Evolutionary conservation across 2,329 filamentous ascomycete species (phyloP), one percentile per base, ranked within the genome.

Genomic region (Cryphonectria carpinicola): DNA sequence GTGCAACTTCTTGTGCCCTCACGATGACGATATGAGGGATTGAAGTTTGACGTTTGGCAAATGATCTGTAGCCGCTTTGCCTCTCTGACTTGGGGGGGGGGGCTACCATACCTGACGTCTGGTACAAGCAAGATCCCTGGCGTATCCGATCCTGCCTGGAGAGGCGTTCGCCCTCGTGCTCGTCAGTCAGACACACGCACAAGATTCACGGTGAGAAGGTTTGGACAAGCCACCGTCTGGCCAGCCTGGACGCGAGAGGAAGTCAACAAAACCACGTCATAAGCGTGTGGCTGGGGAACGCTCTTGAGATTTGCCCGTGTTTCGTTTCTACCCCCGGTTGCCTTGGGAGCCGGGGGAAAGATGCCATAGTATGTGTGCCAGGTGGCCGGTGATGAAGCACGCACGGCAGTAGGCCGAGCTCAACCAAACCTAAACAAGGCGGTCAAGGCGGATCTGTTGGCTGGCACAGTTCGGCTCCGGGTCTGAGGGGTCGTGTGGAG

Each of bases 261-360:
- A 32, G 63, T 65, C 61, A 66, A 65, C 67, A 65, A 66, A 68
- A 35, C 52, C 43, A 69, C 68, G 65, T 65, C 70, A 70, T 58
- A 61, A 19, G 46, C 58, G 54, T 39, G 32, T 64, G 39, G 37
- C 37, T 54, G 65, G 49, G 49, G 32, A 49, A 49, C 60, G 58
- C 65, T 63, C 60, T 72, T 70, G 60, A 65, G 65, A 61, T 39
- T 54, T 64, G 62, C 54, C 61, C 65, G 62, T 63, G 68, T 70
- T 68, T 72, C 68, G 68, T 72, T 72, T 70, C 54, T 35, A 60
- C 22, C 49, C 52, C 46, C 52, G 11, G 52, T 56, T 56, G 25
- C 52, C 52, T 17, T 28, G 52, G n/a, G 37, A 39, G 5, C 10
- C 52, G 13, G 54, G 54, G 54, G 54, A 17, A 19, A 13, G 54